Evolutionary conservation across 129 eudicot species (phyloP).

Genomic region (Helichrysum umbraculigerum): DNA sequence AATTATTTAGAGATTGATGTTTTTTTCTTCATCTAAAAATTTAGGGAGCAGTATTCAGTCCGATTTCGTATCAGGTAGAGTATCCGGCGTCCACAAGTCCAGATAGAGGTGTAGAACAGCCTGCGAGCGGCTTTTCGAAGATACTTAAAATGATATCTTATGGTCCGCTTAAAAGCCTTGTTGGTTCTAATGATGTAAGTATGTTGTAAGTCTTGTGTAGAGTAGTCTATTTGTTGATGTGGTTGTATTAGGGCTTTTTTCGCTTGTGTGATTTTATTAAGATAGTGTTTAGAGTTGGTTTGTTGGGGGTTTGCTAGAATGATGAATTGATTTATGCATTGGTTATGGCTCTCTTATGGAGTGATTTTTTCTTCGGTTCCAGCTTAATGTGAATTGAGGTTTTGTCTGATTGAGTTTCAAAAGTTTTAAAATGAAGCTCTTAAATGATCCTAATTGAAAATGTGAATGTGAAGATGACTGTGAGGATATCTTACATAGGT

Average conservation of each 20-base stretch:
- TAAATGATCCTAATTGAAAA: background rate
- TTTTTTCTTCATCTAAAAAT: background rate
- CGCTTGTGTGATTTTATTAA: background rate
- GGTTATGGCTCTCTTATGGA: background rate
- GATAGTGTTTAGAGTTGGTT: conserved; percentile 9
- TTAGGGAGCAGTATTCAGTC: conserved; percentile 78
- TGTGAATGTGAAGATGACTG: conserved; percentile 10
- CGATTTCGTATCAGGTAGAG: conserved; percentile 60
- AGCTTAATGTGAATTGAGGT: conserved; percentile 4
- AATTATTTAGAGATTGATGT: conserved; percentile 1
- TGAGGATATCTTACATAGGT: background rate
- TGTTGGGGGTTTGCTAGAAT: background rate
- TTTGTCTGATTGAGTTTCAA: background rate
- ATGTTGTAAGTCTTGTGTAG: background rate
- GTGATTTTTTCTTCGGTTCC: background rate
- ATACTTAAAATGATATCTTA: conserved; percentile 34
- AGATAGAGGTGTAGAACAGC: conserved; percentile 29
- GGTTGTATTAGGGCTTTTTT: conserved; percentile 2
- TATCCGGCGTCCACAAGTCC: conserved; percentile 33
- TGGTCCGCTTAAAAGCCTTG: conserved; percentile 57
- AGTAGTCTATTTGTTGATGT: background rate
- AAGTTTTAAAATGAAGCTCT: background rate
- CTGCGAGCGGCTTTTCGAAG: conserved; percentile 34
- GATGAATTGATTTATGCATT: background rate
- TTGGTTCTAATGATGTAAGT: conserved; percentile 66